These are phyloP conservation scores for Panicum virgatum DNA, from an alignment of 202 grass and related monocot genomes.

Conservation along the genomic window DNA sequence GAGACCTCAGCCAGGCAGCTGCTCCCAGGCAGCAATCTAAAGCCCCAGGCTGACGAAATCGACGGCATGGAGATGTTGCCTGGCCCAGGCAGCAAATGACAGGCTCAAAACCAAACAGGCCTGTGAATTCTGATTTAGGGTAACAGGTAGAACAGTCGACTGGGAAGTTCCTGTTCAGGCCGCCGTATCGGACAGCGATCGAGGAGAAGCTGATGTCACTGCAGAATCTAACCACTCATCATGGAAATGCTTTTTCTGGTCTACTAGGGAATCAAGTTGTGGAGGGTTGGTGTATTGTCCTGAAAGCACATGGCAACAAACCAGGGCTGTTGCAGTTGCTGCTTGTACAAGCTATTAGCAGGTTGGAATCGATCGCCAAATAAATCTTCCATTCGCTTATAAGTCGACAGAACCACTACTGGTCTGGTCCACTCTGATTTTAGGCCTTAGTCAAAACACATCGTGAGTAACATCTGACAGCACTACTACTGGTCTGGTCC, in stretches of 20 bases:
- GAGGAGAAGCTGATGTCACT: background rate
- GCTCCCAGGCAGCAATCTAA: no score
- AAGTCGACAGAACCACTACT: background rate
- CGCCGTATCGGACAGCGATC: background rate
- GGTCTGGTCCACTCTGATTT: background rate
- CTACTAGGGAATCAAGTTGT: background rate
- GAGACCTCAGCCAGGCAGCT: no score
- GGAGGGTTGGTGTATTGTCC: background rate
- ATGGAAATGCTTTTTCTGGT: background rate
- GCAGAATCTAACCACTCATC: background rate
- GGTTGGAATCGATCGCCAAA: background rate
- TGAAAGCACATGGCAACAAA: background rate
- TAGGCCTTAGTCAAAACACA: background rate
- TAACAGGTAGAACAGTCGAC: no score
- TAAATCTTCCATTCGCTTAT: background rate
- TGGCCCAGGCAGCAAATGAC: no score
- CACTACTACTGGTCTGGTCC: no score
- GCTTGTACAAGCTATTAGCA: background rate
- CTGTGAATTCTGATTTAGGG: background rate
- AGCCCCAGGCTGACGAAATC: no score
- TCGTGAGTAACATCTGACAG: no score
- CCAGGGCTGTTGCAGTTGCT: background rate
- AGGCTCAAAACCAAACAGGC: no score
- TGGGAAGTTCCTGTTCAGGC: background rate
- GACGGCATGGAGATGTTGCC: no score